phyloP scores from a whole-genome alignment of 768 basidiomycete genomes.

The Candolleomyces aberdarensis region DNA sequence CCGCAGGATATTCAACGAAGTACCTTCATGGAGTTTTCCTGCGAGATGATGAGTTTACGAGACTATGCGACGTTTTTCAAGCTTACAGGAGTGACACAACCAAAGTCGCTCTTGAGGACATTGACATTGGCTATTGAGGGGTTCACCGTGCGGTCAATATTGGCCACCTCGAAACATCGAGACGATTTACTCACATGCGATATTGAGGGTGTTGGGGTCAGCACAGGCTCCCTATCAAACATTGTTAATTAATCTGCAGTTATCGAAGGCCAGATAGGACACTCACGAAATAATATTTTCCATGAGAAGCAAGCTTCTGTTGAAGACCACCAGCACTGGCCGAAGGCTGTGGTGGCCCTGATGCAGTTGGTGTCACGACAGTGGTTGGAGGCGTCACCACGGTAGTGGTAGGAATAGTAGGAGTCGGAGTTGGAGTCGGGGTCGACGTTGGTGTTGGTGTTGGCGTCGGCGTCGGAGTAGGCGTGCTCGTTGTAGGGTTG shows the following conservation, averaged over 20 bases:
- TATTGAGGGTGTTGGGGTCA: constrained; percentile 28
- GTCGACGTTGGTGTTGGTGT: not conserved
- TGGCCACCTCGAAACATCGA: no score
- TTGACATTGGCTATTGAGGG: constrained; percentile 26
- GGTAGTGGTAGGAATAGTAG: not conserved
- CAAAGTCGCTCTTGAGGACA: constrained; percentile 34
- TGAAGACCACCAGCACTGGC: constrained; percentile 19
- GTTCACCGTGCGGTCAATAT: no score
- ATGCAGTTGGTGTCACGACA: not conserved
- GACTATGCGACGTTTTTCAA: not conserved
- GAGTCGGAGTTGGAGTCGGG: not conserved
- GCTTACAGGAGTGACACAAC: constrained; percentile 35
- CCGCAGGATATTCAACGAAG: not conserved
- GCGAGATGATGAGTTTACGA: not conserved
- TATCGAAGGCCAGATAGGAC: not conserved
- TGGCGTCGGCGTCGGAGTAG: not conserved
- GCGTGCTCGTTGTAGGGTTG: not conserved
- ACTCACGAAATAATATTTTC: constrained; percentile 33
- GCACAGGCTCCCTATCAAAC: constrained; percentile 19
- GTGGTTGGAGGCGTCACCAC: not conserved
- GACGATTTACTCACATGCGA: constrained; percentile 20
- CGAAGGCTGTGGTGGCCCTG: not conserved
- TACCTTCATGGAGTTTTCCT: constrained; percentile 44
- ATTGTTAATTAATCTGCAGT: not conserved
- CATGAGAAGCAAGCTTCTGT: constrained; percentile 25